phyloP scores from a whole-genome alignment of 2,329 filamentous ascomycete species.

The Trichoderma breve region DNA sequence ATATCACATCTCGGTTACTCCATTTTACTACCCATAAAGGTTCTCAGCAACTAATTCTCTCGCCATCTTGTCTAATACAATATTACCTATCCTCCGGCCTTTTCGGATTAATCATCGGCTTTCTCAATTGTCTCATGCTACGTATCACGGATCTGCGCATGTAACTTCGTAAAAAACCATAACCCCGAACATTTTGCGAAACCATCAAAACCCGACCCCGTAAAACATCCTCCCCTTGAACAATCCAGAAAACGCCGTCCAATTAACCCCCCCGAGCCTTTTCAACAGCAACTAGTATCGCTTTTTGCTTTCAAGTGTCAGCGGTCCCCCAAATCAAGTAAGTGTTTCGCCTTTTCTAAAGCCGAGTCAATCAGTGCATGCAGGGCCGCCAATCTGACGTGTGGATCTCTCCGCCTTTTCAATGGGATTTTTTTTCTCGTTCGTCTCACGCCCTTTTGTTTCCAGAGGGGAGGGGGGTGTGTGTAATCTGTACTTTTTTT shows the following conservation, averaged over 20 bases:
- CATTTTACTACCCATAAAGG: neutral
- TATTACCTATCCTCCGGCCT: neutral
- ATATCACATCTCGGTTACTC: neutral
- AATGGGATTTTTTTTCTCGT: neutral
- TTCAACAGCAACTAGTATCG: neutral
- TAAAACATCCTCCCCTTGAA: neutral
- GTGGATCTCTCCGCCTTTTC: slow-evolving; percentile 1
- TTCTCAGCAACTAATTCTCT: neutral
- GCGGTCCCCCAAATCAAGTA: neutral
- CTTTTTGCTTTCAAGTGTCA: neutral
- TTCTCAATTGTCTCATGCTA: neutral
- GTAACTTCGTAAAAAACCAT: neutral
- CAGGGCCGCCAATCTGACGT: slow-evolving; percentile 16
- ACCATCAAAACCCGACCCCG: neutral
- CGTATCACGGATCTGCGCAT: neutral
- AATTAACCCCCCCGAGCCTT: neutral
- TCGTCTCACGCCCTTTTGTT: neutral
- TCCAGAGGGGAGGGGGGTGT: neutral
- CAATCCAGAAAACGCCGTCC: neutral
- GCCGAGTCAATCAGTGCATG: neutral
- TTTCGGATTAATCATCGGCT: neutral
- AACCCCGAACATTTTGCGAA: neutral
- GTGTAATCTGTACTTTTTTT: neutral
- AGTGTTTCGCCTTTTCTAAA: neutral
- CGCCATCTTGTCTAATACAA: neutral